phyloP scores from a whole-genome alignment of 768 basidiomycete genomes.

The Russula emetica region DNA sequence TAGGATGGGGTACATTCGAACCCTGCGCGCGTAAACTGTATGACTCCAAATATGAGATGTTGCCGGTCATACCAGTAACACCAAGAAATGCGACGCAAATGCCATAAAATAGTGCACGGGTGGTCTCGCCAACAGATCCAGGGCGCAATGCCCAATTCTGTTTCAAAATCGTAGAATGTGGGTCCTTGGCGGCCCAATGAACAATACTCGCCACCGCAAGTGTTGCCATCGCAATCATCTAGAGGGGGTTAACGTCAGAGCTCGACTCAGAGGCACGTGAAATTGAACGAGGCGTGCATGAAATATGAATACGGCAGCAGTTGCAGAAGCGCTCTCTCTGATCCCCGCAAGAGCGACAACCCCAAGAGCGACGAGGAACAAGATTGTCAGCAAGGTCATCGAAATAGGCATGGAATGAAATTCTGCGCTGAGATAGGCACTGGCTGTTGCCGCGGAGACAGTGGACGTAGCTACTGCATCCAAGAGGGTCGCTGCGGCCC shows the following conservation, averaged over 20 bases:
- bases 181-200: conserved; percentile 24
- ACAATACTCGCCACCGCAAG: conserved; percentile 19
- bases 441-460: conserved; percentile 27
- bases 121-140: conserved; percentile 15
- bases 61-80: conserved; percentile 22
- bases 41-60: neutral
- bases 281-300: conserved; percentile 12
- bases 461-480: conserved; percentile 26
- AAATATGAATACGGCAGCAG: conserved; percentile 25
- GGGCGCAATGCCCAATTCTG: conserved; percentile 25
- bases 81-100: conserved; percentile 27
- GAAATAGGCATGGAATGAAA: conserved; percentile 22
- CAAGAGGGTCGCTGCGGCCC: conserved; percentile 24
- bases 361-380: conserved; percentile 23
- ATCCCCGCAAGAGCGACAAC: conserved; percentile 26
- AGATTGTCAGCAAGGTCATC: conserved; percentile 15
- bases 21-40: conserved; percentile 8
- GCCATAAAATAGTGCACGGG: conserved; percentile 24
- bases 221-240: conserved; percentile 23
- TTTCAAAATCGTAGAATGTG: conserved; percentile 21
- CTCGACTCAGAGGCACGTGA: no score
- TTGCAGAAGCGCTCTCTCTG: conserved; percentile 22
- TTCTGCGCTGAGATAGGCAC: conserved; percentile 26
- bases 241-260: neutral
- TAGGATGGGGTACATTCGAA: conserved; percentile 29